These are phyloP conservation scores for Malus hybrid DNA, from an alignment of 331 rosid species.

Conservation along the genomic window DNA sequence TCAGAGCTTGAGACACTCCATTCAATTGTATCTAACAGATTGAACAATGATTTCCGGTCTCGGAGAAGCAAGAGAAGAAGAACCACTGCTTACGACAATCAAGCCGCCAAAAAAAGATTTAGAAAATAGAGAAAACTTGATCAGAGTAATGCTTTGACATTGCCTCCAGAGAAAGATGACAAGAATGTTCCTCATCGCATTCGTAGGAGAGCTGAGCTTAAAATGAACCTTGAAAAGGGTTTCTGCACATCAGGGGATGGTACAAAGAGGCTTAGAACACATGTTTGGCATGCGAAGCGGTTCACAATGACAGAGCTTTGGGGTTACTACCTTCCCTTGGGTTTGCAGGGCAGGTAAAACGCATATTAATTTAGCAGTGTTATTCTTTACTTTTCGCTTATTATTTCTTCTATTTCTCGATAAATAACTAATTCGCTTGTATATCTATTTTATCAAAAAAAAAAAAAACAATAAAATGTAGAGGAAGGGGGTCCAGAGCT, in stretches of 20 bases:
- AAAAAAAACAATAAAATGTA: conserved; percentile 10
- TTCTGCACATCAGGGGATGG: conserved; percentile 69
- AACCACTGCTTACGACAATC: conserved; percentile 50
- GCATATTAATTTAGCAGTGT: background rate
- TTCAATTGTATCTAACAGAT: conserved; percentile 27
- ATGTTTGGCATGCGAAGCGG: conserved; percentile 94
- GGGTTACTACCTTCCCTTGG: conserved; percentile 77
- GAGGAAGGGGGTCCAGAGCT: conserved; percentile 81
- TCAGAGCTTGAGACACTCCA: conserved; percentile 62
- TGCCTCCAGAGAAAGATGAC: conserved; percentile 12
- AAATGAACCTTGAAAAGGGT: conserved; percentile 48
- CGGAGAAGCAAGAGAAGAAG: conserved; percentile 76
- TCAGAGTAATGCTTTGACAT: background rate
- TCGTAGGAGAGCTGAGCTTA: conserved; percentile 61
- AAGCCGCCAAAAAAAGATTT: conserved; percentile 25
- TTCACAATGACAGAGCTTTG: conserved; percentile 78
- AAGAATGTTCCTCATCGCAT: conserved; percentile 41
- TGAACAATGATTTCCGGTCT: conserved; percentile 48
- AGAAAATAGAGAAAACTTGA: conserved; percentile 31
- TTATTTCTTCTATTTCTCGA: background rate
- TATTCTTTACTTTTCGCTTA: background rate
- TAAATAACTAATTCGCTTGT: background rate
- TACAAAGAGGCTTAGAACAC: conserved; percentile 83
- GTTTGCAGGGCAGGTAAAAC: conserved; percentile 70
- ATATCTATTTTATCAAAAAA: no score